Evolutionary conservation across 129 eudicot genomes (phyloP).

Genomic region (Centella asiatica): DNA sequence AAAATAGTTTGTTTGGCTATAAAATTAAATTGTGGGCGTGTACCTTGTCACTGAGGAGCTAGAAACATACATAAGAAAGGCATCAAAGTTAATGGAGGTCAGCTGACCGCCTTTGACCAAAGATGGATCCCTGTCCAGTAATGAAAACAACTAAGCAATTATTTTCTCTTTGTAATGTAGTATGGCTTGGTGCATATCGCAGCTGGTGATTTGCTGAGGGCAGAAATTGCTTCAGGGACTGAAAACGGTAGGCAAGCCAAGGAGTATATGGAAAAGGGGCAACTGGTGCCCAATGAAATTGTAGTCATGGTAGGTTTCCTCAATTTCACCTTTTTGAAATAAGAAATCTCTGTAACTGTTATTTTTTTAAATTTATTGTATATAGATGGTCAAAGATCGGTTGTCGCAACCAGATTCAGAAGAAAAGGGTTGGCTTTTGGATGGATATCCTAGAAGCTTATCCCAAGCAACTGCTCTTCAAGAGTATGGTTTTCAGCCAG

Average conservation of each 20-base stretch:
- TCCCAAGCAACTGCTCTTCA: constrained; percentile 89
- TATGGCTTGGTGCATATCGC: constrained; percentile 89
- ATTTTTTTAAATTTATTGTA: constrained; percentile 6
- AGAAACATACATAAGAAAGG: too few species aligned
- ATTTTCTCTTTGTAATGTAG: constrained; percentile 46
- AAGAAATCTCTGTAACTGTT: constrained; percentile 1
- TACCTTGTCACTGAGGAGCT: too few species aligned
- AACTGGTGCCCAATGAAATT: constrained; percentile 82
- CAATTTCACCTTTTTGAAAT: background rate
- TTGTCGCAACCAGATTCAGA: constrained; percentile 59
- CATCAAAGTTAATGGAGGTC: too few species aligned
- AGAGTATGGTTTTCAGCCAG: constrained; percentile 69
- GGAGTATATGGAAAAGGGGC: constrained; percentile 90
- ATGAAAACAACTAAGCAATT: constrained; percentile 20
- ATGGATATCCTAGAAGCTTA: constrained; percentile 90
- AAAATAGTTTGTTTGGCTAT: too few species aligned
- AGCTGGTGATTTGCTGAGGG: constrained; percentile 88
- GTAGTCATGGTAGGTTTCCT: constrained; percentile 62
- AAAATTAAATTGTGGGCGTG: too few species aligned
- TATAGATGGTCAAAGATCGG: constrained; percentile 93
- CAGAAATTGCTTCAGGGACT: constrained; percentile 83
- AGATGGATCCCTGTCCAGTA: too few species aligned
- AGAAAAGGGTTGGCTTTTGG: constrained; percentile 97
- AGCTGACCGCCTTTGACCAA: too few species aligned
- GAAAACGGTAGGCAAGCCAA: constrained; percentile 81